Conservation (phyloP, 768 basidiomycete genomes). For the Phlegmacium glaucopus region DNA sequence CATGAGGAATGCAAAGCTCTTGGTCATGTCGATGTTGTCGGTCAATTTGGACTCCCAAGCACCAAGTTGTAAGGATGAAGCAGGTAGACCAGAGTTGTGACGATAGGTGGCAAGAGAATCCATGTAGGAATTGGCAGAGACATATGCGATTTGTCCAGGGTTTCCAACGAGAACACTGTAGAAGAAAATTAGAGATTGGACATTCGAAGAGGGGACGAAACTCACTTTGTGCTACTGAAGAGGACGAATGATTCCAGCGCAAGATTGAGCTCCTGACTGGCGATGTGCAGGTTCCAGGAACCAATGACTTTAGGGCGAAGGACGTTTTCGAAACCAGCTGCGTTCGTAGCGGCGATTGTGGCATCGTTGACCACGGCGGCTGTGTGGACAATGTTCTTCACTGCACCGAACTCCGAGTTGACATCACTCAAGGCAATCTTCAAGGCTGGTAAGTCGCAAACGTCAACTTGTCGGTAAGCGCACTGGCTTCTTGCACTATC, state of each 20-base stretch:
- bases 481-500: constrained; percentile 8
- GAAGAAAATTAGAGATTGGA: background rate
- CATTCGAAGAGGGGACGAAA: background rate
- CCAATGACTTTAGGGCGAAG: constrained; percentile 26
- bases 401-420: constrained; percentile 13
- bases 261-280: constrained; percentile 23
- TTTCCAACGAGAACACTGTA: constrained; percentile 25
- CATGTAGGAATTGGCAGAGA: constrained; percentile 27
- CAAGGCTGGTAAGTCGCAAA: constrained; percentile 17
- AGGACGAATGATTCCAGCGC: constrained; percentile 27
- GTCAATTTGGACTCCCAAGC: constrained; percentile 27
- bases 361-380: constrained; percentile 25
- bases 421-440: constrained; percentile 18
- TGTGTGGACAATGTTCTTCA: constrained; percentile 27
- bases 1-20: constrained; percentile 19
- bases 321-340: constrained; percentile 19
- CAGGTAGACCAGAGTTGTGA: constrained; percentile 23
- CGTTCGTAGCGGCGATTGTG: constrained; percentile 17
- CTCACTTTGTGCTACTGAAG: constrained; percentile 29
- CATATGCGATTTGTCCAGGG: constrained; percentile 25
- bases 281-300: constrained; percentile 30
- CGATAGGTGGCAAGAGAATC: constrained; percentile 26
- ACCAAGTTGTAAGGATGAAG: constrained; percentile 26
- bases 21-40: constrained; percentile 17
- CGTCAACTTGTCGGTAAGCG: constrained; percentile 26